phyloP scores from a whole-genome alignment of 2,329 filamentous ascomycete genomes.

The Penicillium sp. region DNA sequence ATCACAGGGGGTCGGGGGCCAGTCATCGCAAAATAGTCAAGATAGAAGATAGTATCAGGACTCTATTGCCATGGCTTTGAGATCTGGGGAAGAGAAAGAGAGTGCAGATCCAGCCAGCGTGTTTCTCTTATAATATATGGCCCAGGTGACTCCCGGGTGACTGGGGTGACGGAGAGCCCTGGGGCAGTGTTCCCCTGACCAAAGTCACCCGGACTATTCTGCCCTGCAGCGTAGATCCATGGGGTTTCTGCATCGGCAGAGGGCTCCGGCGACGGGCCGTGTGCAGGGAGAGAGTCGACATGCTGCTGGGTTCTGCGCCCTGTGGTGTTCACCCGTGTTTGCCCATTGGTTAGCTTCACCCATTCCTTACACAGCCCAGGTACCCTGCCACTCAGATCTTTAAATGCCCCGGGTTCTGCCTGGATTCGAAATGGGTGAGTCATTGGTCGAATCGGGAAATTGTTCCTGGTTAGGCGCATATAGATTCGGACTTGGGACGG shows the following conservation, averaged over 20 bases:
- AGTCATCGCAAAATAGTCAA: constrained; percentile 17
- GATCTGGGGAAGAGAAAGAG: not conserved
- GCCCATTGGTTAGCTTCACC: constrained; percentile 1
- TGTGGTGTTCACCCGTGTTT: not conserved
- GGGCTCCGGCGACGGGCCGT: constrained; percentile 2
- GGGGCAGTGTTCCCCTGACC: constrained; percentile 12
- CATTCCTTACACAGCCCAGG: constrained; percentile 5
- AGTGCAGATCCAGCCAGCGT: not conserved
- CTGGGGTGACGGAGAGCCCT: not conserved
- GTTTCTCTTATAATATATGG: constrained; percentile 11
- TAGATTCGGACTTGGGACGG: not conserved
- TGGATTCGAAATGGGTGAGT: not conserved
- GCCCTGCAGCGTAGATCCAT: constrained; percentile 1
- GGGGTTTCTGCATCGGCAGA: not conserved
- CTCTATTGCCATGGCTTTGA: constrained; percentile 5
- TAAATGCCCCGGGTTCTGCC: not conserved
- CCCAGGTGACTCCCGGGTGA: constrained; percentile 1
- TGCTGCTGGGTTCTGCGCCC: not conserved
- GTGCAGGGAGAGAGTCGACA: not conserved
- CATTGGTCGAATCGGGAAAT: not conserved
- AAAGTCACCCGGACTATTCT: constrained; percentile 7
- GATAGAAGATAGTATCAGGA: constrained; percentile 1
- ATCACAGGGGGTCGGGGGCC: constrained; percentile 24
- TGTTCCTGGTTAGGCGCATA: too few relatives aligned
- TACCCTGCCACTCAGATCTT: constrained; percentile 8